Conservation (phyloP, 2,329 filamentous ascomycete genomes). For the Bertia moriformis region DNA sequence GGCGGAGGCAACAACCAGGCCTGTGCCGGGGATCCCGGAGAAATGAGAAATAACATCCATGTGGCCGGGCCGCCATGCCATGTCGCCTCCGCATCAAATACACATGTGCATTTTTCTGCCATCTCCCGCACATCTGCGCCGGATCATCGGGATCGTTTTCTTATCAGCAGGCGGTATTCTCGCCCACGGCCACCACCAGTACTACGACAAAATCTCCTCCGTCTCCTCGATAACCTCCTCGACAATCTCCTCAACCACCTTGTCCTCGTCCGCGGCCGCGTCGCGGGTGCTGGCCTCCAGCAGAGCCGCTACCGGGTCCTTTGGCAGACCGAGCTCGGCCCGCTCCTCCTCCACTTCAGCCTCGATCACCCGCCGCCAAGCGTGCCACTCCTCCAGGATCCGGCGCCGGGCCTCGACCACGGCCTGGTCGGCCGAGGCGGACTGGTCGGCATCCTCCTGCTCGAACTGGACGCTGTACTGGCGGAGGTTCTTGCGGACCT, state of each 20-base stretch:
- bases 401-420: slow-evolving; percentile 77
- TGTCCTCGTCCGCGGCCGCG: slow-evolving; percentile 50
- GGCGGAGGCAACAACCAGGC: too few relatives aligned
- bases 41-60: too few relatives aligned
- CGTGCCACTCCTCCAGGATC: slow-evolving; percentile 74
- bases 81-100: too few relatives aligned
- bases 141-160: too few relatives aligned
- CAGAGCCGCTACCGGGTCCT: slow-evolving; percentile 47
- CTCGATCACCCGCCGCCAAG: slow-evolving; percentile 65
- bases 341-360: slow-evolving; percentile 61
- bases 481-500: slow-evolving; percentile 92
- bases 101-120: too few relatives aligned
- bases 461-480: slow-evolving; percentile 94
- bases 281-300: slow-evolving; percentile 38
- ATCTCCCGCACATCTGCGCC: too few relatives aligned
- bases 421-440: slow-evolving; percentile 82
- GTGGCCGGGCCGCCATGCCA: too few relatives aligned
- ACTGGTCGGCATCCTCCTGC: slow-evolving; percentile 83
- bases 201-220: slow-evolving; percentile 51
- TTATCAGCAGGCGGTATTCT: too few relatives aligned
- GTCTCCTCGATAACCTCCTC: slow-evolving; percentile 74
- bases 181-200: too few relatives aligned
- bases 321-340: slow-evolving; percentile 48
- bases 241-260: slow-evolving; percentile 76
- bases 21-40: too few relatives aligned